A percentile compares a stretch with the other conserved stretches of the same genome.
Evolutionary conservation across 768 basidiomycete genomes (phyloP).

Genomic region (Tricholoma saponaceum): DNA sequence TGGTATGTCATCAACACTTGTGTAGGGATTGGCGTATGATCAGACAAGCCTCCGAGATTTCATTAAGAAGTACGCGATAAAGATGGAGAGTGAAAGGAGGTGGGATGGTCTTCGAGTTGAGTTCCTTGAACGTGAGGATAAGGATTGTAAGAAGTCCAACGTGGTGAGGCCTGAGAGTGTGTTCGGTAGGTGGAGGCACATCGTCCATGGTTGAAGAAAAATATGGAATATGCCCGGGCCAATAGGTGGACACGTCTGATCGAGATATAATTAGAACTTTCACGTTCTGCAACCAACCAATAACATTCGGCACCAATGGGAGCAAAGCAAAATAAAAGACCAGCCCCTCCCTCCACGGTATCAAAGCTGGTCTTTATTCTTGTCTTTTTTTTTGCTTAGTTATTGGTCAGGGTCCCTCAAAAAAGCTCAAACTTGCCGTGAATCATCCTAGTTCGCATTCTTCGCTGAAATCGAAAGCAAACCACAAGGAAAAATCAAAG

Average conservation of each 20-base stretch:
- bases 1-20: conserved; percentile 19
- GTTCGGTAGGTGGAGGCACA: conserved; percentile 57
- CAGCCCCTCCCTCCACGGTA: conserved; percentile 27
- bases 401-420: conserved; percentile 36
- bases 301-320: conserved; percentile 13
- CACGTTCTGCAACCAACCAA: background rate
- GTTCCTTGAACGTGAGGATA: conserved; percentile 59
- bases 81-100: conserved; percentile 56
- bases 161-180: conserved; percentile 75
- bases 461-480: conserved; percentile 20
- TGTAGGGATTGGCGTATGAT: background rate
- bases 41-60: conserved; percentile 61
- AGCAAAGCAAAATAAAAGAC: conserved; percentile 30
- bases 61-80: conserved; percentile 62
- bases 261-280: background rate
- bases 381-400: background rate
- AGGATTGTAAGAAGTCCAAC: conserved; percentile 63
- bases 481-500: conserved; percentile 43
- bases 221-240: background rate
- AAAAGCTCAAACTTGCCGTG: conserved; percentile 57
- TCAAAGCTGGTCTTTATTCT: background rate
- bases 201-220: conserved; percentile 32
- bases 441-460: conserved; percentile 15
- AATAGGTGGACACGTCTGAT: too few species aligned
- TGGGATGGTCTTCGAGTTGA: conserved; percentile 49